Base-by-base conservation (phyloP, 2,329 filamentous ascomycete species). In the Neonectria neomacrospora region DNA sequence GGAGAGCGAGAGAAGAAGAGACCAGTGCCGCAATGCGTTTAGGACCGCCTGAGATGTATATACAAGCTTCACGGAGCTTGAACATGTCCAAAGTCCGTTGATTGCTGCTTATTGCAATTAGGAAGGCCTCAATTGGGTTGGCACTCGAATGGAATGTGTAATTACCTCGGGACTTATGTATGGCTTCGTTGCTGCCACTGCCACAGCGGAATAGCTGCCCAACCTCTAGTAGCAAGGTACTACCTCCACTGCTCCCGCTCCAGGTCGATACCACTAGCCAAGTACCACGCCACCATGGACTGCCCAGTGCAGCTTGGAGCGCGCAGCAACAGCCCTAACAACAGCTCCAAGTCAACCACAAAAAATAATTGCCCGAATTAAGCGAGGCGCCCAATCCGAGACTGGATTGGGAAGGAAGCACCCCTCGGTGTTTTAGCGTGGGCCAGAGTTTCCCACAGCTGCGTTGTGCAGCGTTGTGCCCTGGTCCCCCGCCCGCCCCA, bases 311-410 rank as follows among this genome's bases (percentile, higher is more conserved):
- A 34, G 57, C 32, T 41, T 41, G 16, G 37, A 41, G 37, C n/a
- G 37, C 23, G 48, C 30, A 23, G 51, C 26, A 60, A 50, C 62
- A 71, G 66, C 70, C 70, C 70, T 72, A 72, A 71, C 58, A 61
- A 53, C 56, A 50, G 45, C 23, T 44, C 37, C 34, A 55, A 61
- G 52, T 52, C 58, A 58, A 57, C 64, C 67, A 73, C 67, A 71
- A 69, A 67, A 66, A 60, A 60, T 8, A 61, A 50, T 62, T 44
- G 41, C 20, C 50, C 56, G 48, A 71, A 71, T 70, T 67, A 57
- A 61, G 57, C 56, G 61, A 56, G 30, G 41, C 37, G 18, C 10
- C 52, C 44, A 26, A 37, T 26, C 18, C 32, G 52, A 50, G 42
- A 18, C 52, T 22, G 26, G 28, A 34, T 48, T 39, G 37, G 34